A percentile compares a stretch with the other conserved stretches of the same genome.
Conservation (phyloP, 371 early-diverging fungal genomes). For the Apophysomyces trapeziformis region DNA sequence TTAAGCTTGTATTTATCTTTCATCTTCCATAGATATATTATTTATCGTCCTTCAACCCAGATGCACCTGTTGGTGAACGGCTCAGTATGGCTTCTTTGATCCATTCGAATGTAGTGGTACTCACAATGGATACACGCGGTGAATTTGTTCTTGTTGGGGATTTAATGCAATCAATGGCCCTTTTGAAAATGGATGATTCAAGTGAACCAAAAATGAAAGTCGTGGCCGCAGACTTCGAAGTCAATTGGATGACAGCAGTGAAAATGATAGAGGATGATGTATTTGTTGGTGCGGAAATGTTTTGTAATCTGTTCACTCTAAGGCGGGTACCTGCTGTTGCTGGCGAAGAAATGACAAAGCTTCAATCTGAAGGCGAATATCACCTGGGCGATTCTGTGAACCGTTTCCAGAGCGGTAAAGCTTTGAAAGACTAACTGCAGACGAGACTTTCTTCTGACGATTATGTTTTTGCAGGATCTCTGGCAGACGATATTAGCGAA, state of each 20-base stretch:
- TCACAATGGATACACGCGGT: constrained; percentile 65
- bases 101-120: constrained; percentile 62
- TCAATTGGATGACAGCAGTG: constrained; percentile 73
- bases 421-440: too few relatives aligned
- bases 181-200: constrained; percentile 56
- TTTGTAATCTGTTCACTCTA: constrained; percentile 65
- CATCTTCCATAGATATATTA: constrained; percentile 42
- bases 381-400: constrained; percentile 88
- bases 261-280: constrained; percentile 65
- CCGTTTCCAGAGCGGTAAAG: constrained; percentile 66
- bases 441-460: not conserved
- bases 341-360: constrained; percentile 41
- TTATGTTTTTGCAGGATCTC: constrained; percentile 41
- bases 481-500: constrained; percentile 54
- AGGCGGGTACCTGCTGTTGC: constrained; percentile 45
- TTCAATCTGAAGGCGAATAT: constrained; percentile 70
- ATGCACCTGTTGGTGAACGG: constrained; percentile 28
- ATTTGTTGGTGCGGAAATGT: constrained; percentile 67
- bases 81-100: constrained; percentile 34
- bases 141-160: constrained; percentile 87
- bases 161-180: constrained; percentile 77
- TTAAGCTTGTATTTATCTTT: not conserved
- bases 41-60: constrained; percentile 31
- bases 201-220: constrained; percentile 44
- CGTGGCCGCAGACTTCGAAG: constrained; percentile 65